These are phyloP conservation scores for Uronychia setigera DNA, from an alignment of 73 alveolate species.

Conservation along the genomic window DNA sequence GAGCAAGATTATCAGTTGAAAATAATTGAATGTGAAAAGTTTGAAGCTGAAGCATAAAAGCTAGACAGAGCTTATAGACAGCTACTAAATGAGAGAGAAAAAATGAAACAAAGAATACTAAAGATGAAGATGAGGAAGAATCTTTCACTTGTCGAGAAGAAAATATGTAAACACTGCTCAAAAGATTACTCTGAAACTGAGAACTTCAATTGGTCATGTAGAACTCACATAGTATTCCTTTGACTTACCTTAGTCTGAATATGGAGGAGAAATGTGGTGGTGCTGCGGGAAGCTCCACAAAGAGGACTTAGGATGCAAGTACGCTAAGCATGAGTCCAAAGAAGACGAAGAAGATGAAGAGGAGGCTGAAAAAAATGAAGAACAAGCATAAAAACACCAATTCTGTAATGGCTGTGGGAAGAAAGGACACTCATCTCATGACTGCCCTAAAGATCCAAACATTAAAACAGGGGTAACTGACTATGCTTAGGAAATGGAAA, in stretches of 20 bases:
- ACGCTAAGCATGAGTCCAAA: constrained; percentile 59
- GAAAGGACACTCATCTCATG: constrained; percentile 48
- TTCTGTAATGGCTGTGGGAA: constrained; percentile 58
- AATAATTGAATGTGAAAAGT: neutral
- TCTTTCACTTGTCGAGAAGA: constrained; percentile 11
- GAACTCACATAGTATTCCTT: constrained; percentile 42
- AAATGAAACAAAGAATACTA: constrained; percentile 37
- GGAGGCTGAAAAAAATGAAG: constrained; percentile 25
- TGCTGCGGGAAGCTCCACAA: constrained; percentile 67
- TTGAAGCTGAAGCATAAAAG: constrained; percentile 18
- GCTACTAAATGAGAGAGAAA: constrained; percentile 42
- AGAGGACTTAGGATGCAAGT: constrained; percentile 62
- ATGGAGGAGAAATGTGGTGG: constrained; percentile 74
- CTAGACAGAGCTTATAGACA: constrained; percentile 27
- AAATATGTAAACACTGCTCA: constrained; percentile 63
- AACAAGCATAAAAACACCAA: constrained; percentile 31
- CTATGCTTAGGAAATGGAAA: constrained; percentile 44
- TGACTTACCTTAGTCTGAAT: constrained; percentile 39
- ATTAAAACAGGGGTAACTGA: constrained; percentile 13
- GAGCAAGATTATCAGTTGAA: too few species aligned
- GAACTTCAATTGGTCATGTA: constrained; percentile 71
- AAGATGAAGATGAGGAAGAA: constrained; percentile 40
- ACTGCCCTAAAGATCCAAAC: constrained; percentile 70
- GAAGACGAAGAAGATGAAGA: constrained; percentile 71
- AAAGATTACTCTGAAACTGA: constrained; percentile 55